These are phyloP conservation scores for Grigorovia jiainica DNA, from an alignment of 805 yeast genomes.

Conservation along the genomic window DNA sequence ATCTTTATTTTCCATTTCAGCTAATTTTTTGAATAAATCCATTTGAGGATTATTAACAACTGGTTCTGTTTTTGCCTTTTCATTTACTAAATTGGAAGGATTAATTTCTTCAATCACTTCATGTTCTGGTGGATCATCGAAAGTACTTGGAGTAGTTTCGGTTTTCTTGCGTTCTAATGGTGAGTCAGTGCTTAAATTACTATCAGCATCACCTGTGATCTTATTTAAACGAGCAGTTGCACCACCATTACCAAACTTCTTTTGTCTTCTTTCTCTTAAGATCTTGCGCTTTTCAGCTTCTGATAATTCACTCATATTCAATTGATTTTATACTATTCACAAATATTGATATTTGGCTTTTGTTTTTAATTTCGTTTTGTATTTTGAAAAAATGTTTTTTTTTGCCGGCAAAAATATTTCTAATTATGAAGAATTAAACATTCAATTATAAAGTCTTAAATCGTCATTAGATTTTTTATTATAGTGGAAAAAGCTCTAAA, in stretches of 20 bases:
- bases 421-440: too few relatives aligned
- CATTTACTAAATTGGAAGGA: not conserved
- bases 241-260: constrained; percentile 48
- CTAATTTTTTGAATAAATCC: constrained; percentile 22
- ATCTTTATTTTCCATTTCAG: constrained; percentile 15
- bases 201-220: constrained; percentile 34
- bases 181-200: constrained; percentile 30
- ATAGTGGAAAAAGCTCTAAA: not conserved
- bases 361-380: too few relatives aligned
- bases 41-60: constrained; percentile 13
- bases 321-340: not conserved
- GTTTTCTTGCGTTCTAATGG: constrained; percentile 18
- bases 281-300: constrained; percentile 52
- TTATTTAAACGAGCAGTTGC: constrained; percentile 46
- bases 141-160: not conserved
- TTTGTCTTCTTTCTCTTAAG: constrained; percentile 55
- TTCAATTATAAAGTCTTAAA: not conserved
- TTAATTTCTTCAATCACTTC: not conserved
- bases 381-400: too few relatives aligned
- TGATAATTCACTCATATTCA: constrained; percentile 33
- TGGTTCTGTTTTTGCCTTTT: not conserved
- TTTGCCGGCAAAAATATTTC: too few relatives aligned
- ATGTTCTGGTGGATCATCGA: not conserved
- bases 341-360: not conserved
- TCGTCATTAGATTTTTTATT: too few relatives aligned